phyloP scores from a whole-genome alignment of 805 yeast species.

The Candida khao-thaluensis region DNA sequence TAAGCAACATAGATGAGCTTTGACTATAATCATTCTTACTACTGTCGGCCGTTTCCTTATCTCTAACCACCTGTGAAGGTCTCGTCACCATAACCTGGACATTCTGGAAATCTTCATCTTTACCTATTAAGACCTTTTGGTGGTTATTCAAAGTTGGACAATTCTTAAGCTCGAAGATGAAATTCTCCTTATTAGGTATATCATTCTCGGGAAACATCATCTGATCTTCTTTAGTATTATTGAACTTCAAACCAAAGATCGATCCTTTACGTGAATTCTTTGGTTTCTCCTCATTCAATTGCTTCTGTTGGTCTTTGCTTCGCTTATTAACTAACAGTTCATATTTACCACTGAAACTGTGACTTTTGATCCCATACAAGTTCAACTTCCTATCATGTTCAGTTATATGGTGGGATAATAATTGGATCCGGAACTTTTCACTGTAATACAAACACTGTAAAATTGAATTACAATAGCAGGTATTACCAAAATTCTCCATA shows the following conservation, averaged over 20 bases:
- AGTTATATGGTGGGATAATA: slow-evolving; percentile 29
- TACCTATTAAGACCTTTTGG: slow-evolving; percentile 30
- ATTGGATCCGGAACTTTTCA: slow-evolving; percentile 54
- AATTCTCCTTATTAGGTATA: slow-evolving; percentile 14
- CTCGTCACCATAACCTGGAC: slow-evolving; percentile 37
- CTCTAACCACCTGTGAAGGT: slow-evolving; percentile 22
- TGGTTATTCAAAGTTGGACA: slow-evolving; percentile 35
- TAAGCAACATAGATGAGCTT: slow-evolving; percentile 34
- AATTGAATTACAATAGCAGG: slow-evolving; percentile 93
- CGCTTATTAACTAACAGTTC: slow-evolving; percentile 39
- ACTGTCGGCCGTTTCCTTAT: slow-evolving; percentile 6
- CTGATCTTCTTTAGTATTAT: slow-evolving; percentile 15
- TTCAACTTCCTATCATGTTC: slow-evolving; percentile 32
- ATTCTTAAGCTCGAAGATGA: slow-evolving; percentile 15
- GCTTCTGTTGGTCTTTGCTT: slow-evolving; percentile 28
- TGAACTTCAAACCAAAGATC: slow-evolving; percentile 42
- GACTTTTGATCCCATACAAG: slow-evolving; percentile 32
- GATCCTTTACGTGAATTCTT: slow-evolving; percentile 33
- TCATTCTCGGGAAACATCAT: slow-evolving; percentile 11
- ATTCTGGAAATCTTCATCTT: slow-evolving; percentile 26
- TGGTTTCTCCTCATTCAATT: slow-evolving; percentile 19
- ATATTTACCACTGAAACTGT: slow-evolving; percentile 38
- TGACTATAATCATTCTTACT: slow-evolving; percentile 29
- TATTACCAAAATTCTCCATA: slow-evolving; percentile 83
- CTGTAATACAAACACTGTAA: slow-evolving; percentile 84